A percentile compares a stretch with the other conserved stretches of the same genome.
Evolutionary conservation across 345 rosid species (phyloP).

Genomic region (Camelina sativa): DNA sequence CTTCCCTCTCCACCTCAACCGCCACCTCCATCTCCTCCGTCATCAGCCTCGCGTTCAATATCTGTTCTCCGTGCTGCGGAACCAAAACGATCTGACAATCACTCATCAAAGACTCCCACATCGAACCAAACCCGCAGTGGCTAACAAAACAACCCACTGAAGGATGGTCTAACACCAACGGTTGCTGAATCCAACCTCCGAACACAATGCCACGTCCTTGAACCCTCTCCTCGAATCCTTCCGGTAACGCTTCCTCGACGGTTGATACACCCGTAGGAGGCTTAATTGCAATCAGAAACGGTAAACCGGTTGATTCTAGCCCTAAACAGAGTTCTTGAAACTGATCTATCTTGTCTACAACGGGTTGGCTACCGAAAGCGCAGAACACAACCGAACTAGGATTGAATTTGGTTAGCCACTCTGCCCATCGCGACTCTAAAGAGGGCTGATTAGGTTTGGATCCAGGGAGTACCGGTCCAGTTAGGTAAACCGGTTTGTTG

Average conservation of each 20-base stretch:
- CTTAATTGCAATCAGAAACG: constrained; percentile 61
- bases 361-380: constrained; percentile 69
- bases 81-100: constrained; percentile 65
- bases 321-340: constrained; percentile 74
- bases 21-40: constrained; percentile 60
- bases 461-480: constrained; percentile 65
- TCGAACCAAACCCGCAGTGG: constrained; percentile 75
- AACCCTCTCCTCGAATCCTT: constrained; percentile 68
- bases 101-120: constrained; percentile 73
- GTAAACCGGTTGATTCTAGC: constrained; percentile 58
- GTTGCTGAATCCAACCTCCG: constrained; percentile 68
- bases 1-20: constrained; percentile 60
- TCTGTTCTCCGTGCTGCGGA: constrained; percentile 67
- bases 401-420: constrained; percentile 59
- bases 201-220: constrained; percentile 56
- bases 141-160: constrained; percentile 75
- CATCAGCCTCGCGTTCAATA: constrained; percentile 63
- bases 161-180: constrained; percentile 51
- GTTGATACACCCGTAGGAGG: constrained; percentile 61
- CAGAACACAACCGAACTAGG: constrained; percentile 63
- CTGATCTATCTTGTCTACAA: constrained; percentile 54
- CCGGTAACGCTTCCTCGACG: constrained; percentile 69
- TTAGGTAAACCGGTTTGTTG: constrained; percentile 51
- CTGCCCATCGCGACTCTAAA: constrained; percentile 57
- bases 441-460: constrained; percentile 11